phyloP scores from a whole-genome alignment of 1,139 yeast genomes.

The Geotrichum carabidarum region DNA sequence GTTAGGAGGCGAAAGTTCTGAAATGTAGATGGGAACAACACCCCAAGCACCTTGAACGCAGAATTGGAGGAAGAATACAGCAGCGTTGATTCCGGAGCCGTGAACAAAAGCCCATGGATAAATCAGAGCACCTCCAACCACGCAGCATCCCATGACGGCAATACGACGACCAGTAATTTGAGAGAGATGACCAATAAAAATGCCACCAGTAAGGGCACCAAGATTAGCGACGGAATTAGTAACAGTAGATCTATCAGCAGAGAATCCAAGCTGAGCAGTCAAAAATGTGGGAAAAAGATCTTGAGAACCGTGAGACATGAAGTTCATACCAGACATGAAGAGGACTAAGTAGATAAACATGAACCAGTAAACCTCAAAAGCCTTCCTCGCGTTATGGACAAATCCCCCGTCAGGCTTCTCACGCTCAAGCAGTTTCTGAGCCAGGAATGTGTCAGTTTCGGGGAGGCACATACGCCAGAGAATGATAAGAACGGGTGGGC shows the following conservation, averaged over 20 bases:
- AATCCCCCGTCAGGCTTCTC: constrained; percentile 38
- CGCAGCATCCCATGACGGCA: constrained; percentile 53
- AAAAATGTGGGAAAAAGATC: constrained; percentile 66
- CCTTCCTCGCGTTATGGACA: constrained; percentile 29
- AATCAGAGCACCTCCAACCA: constrained; percentile 61
- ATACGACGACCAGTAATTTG: constrained; percentile 59
- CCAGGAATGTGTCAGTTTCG: constrained; percentile 55
- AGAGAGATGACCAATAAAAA: constrained; percentile 56
- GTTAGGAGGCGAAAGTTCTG: constrained; percentile 75
- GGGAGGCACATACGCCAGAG: constrained; percentile 53
- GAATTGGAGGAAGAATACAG: constrained; percentile 72
- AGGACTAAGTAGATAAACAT: constrained; percentile 48
- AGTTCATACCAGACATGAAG: constrained; percentile 61
- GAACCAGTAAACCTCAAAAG: constrained; percentile 38
- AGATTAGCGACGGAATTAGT: constrained; percentile 65
- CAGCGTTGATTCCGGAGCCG: constrained; percentile 61
- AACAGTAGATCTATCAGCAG: constrained; percentile 53
- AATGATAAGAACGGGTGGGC: constrained; percentile 56
- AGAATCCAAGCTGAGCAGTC: constrained; percentile 49
- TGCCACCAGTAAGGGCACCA: constrained; percentile 66
- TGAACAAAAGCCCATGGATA: constrained; percentile 68
- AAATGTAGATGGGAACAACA: constrained; percentile 69
- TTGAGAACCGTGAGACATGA: constrained; percentile 69
- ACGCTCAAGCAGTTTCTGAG: constrained; percentile 28
- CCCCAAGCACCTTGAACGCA: constrained; percentile 91